Evolutionary conservation across 768 basidiomycete genomes (phyloP).

Genomic region (Dentipellis sp.): DNA sequence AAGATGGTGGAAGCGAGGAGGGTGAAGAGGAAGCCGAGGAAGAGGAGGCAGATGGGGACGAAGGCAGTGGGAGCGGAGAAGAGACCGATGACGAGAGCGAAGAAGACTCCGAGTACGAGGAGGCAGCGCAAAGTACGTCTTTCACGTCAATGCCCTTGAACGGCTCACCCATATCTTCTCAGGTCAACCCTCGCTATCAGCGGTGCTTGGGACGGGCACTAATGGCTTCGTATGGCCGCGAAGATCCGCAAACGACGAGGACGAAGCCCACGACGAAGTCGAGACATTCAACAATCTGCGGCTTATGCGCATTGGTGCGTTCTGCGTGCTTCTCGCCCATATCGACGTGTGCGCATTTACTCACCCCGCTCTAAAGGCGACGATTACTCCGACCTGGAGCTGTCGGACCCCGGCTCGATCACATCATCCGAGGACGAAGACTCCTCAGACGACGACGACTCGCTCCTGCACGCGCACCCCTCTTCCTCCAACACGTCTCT

Average conservation of each 20-base stretch:
- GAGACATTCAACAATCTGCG: constrained; percentile 55
- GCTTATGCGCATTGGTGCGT: constrained; percentile 66
- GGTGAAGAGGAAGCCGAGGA: constrained; percentile 37
- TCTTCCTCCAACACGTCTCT: constrained; percentile 41
- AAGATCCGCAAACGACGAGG: constrained; percentile 44
- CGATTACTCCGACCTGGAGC: constrained; percentile 48
- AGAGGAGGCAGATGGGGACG: constrained; percentile 48
- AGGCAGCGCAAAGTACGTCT: constrained; percentile 54
- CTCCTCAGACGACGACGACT: constrained; percentile 24
- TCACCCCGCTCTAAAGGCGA: constrained; percentile 36
- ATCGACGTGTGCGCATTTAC: neutral
- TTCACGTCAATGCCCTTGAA: neutral
- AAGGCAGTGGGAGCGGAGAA: neutral
- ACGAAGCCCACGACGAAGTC: constrained; percentile 56
- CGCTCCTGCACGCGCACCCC: constrained; percentile 26
- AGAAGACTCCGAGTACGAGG: constrained; percentile 49
- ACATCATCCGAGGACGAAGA: constrained; percentile 44
- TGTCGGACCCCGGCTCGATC: constrained; percentile 50
- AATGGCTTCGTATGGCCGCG: constrained; percentile 80
- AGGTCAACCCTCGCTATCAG: constrained; percentile 42
- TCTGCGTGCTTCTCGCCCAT: neutral
- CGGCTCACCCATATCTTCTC: neutral
- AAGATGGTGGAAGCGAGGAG: constrained; percentile 19
- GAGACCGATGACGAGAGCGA: constrained; percentile 5
- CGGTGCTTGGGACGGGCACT: constrained; percentile 54